Conservation (phyloP, 176 grass and related monocot genomes). For the Bromus sterilis region DNA sequence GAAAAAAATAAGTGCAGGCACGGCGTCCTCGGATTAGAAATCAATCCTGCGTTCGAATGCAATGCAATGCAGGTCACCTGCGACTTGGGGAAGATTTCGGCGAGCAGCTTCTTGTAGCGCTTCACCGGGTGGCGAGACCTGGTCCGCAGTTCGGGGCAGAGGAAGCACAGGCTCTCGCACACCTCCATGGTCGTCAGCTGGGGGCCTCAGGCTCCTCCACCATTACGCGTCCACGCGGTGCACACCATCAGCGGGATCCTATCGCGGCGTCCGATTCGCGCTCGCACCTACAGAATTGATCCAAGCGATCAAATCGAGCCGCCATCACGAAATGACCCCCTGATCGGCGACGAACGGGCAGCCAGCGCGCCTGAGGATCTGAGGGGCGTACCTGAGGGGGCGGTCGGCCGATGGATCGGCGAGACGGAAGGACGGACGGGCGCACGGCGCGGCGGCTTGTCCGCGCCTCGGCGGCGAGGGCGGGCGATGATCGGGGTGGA, state of each 20-base stretch:
- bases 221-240: not conserved
- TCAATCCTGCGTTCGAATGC: not conserved
- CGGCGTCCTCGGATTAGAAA: not conserved
- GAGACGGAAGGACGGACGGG: not conserved
- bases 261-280: not conserved
- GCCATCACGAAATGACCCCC: too few species aligned
- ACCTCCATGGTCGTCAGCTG: constrained; percentile 53
- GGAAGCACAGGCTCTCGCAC: constrained; percentile 76
- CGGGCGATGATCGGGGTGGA: not conserved
- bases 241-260: not conserved
- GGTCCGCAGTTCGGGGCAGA: constrained; percentile 66
- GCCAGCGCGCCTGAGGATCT: too few species aligned
- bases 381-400: not conserved
- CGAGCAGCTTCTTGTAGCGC: constrained; percentile 83
- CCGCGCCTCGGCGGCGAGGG: not conserved
- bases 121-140: constrained; percentile 83
- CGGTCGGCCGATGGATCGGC: not conserved
- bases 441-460: not conserved
- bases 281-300: not conserved
- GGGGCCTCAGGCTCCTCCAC: constrained; percentile 5
- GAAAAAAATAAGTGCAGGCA: not conserved
- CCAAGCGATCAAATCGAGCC: not conserved
- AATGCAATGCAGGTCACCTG: constrained; percentile 35
- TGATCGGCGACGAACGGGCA: too few species aligned
- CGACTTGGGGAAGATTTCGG: constrained; percentile 70